A percentile compares a stretch with the other conserved stretches of the same genome.
phyloP scores from a whole-genome alignment of 208 protist species.

The Strigomonas oncopelti region DNA sequence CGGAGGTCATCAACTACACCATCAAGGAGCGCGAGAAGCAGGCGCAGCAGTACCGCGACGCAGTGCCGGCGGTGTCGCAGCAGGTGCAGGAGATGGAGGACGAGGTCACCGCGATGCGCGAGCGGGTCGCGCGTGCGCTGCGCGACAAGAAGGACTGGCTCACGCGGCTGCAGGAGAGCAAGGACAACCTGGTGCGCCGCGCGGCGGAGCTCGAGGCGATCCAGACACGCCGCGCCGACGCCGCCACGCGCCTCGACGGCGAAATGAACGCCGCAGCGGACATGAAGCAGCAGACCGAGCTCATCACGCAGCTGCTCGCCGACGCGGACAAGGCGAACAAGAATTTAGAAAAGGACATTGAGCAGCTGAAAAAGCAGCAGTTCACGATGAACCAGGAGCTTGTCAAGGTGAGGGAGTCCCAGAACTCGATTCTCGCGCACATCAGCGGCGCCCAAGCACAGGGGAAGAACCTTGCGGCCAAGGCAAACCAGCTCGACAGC shows the following conservation, averaged over 20 bases:
- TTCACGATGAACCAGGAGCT: conserved; percentile 86
- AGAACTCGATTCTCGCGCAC: conserved; percentile 74
- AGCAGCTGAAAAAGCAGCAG: conserved; percentile 71
- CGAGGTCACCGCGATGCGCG: conserved; percentile 72
- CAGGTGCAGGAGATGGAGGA: conserved; percentile 70
- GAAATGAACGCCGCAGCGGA: conserved; percentile 46
- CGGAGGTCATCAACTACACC: conserved; percentile 42
- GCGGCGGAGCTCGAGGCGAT: conserved; percentile 27
- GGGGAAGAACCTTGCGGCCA: conserved; percentile 79
- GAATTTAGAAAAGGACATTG: conserved; percentile 64
- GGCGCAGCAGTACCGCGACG: conserved; percentile 43
- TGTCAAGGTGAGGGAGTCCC: conserved; percentile 42
- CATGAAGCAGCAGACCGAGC: conserved; percentile 54
- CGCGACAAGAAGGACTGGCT: conserved; percentile 40
- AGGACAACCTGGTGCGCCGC: conserved; percentile 32
- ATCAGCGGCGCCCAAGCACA: conserved; percentile 81
- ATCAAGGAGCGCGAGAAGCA: conserved; percentile 52
- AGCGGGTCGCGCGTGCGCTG: conserved; percentile 42
- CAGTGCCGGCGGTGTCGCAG: conserved; percentile 32
- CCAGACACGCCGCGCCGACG: conserved; percentile 20
- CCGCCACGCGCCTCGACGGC: conserved; percentile 28
- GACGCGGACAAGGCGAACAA: conserved; percentile 53
- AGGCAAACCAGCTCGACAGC: conserved; percentile 79
- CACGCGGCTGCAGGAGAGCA: conserved; percentile 27
- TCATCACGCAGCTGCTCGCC: conserved; percentile 55